Evolutionary conservation across 768 basidiomycete genomes (phyloP), one percentile per base, ranked within the genome.

Genomic region (Psilocybe tampanensis): DNA sequence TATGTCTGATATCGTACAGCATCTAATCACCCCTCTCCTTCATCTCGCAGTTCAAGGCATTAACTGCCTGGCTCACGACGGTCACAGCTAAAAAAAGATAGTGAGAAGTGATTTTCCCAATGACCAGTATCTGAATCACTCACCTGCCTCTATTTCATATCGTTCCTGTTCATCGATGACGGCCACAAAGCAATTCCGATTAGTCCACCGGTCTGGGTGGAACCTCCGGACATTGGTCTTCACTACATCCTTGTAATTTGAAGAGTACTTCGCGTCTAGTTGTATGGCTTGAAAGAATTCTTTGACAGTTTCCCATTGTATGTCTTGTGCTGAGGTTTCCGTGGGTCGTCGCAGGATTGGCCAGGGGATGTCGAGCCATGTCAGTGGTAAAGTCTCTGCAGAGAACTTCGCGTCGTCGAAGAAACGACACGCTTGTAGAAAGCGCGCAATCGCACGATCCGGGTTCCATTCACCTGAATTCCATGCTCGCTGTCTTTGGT

Each of bases 201-300:
- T 84, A 42, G 85, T 76, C 92, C 90, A 94, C 58, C 88, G 74
- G 69, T 93, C 91, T 1, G 90, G 89, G 62, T 92, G 92, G 68
- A 92, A 93, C 50, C 90, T 74, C 39, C 83, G 79, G 63, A 91
- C 82, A 62, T 86, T 88, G 64, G 84, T 85, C 72, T 89, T 83
- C 2, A 93, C 78, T 54, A 92, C 80, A 1, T 67, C 68, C 64
- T 80, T 84, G 71, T 83, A 92, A 47, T 89, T 87, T 66, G 78
- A 78, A 90, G 79, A 43, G 80, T 76, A 17, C 61, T 58, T 62
- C 75, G 77, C 23, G 86, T n/a, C n/a, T n/a, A n/a, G n/a, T n/a
- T n/a, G n/a, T n/a, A n/a, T 78, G 5, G 76, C 75, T 15, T 69
- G 69, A 64, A 92, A 93, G 70, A 94, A 94, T 19, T 73, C 73